Evolutionary conservation across 192 early-diverging fungal species (phyloP), one percentile per base, ranked within the genome.

Genomic region (Dimargaris verticillata): DNA sequence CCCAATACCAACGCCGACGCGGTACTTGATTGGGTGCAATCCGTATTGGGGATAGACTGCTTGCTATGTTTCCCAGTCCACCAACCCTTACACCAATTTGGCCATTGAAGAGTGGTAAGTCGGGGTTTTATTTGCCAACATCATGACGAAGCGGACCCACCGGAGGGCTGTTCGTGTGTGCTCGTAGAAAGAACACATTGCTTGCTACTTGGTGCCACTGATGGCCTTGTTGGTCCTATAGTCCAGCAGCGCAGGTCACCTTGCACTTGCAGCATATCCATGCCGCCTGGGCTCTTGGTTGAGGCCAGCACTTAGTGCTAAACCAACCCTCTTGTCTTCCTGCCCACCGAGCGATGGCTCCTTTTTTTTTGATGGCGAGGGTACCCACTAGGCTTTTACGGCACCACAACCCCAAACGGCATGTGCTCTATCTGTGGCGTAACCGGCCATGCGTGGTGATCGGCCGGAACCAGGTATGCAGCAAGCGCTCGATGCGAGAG

Each of bases 371-470:
- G 0, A 5, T 24, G 58, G 14, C n/a, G 58, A 28, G 25, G 20
- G 42, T 47, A 22, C 49, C 10, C 7, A 13, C 49, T 64, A 88
- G 87, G 85, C 71, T 97, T 29, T 83, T 97, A 64, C 78, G 86
- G 43, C 73, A 79, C 44, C 81, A 83, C 14, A 78, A 84, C 68
- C 75, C 86, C 13, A 55, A 73, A 15, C 72, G 64, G 38, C 72
- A 86, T 49, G 74, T 91, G 41, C 73, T 97, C 10, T 90, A 84
- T 58, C 80, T 99, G 29, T 99, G 87, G 79, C 83, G 92, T 51
- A 99, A 97, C 72, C 70, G 68, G 15, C 74, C 79, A 45, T 88
- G 88, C 59, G 87, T 97, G 2, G 88, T 99, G 41, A 81, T 99
- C 68, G 96, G 96, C 5, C 78, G 92, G 53, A 99, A 99, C 68